Evolutionary conservation across 176 grass and related monocot species (phyloP).

Genomic region (Avena eriantha): DNA sequence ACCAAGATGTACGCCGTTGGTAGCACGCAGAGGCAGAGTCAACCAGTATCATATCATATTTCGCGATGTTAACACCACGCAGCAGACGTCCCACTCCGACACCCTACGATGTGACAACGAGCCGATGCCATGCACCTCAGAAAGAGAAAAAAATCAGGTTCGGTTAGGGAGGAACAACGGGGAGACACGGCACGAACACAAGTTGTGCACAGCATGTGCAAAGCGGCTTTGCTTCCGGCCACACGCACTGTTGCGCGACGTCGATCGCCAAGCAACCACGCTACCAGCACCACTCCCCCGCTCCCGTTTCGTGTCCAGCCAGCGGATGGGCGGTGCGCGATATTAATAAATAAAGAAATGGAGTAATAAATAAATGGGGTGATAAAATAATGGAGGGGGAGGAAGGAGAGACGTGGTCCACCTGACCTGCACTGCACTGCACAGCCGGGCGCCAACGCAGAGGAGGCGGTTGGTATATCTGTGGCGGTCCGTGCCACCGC

Average conservation of each 20-base stretch:
- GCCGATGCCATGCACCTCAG: too few species aligned
- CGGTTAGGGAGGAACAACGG: background rate
- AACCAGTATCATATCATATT: background rate
- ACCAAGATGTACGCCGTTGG: too few species aligned
- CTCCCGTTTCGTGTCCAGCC: background rate
- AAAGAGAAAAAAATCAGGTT: background rate
- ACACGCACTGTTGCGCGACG: background rate
- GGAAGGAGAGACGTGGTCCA: slow-evolving; percentile 48
- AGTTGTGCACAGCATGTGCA: background rate
- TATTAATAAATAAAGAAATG: background rate
- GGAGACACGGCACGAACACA: background rate
- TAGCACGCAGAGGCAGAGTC: background rate
- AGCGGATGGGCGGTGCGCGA: slow-evolving; percentile 11
- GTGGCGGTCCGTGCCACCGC: slow-evolving; percentile 35
- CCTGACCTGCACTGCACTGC: slow-evolving; percentile 26
- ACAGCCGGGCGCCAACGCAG: slow-evolving; percentile 18
- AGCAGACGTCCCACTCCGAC: background rate
- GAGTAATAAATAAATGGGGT: background rate
- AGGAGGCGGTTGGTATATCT: slow-evolving; percentile 50
- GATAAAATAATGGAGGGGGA: too few species aligned
- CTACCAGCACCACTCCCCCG: background rate
- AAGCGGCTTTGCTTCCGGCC: background rate
- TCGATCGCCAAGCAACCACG: background rate
- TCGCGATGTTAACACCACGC: background rate
- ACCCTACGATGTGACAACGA: background rate